These are phyloP conservation scores for Astrocystis sublimbata DNA, from an alignment of 495 filamentous ascomycete species.

Conservation along the genomic window DNA sequence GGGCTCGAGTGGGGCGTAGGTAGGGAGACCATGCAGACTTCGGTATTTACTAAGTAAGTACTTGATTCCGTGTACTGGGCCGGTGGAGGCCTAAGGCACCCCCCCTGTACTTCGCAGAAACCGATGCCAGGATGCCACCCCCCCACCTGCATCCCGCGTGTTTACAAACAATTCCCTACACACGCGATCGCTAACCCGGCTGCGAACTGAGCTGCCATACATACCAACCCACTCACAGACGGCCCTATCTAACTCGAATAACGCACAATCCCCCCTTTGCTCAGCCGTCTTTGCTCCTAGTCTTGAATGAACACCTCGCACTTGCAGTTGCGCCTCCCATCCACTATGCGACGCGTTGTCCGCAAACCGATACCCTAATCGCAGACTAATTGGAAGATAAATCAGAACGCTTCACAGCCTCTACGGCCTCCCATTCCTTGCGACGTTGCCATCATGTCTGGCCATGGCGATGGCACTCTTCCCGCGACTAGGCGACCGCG, in stretches of 20 bases:
- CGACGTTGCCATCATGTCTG: conserved; percentile 41
- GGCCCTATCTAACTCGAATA: neutral
- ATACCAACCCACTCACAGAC: neutral
- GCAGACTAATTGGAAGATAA: neutral
- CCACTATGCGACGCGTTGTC: conserved; percentile 17
- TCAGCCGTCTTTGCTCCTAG: neutral
- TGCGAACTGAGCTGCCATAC: neutral
- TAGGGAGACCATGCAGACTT: neutral
- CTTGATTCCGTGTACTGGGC: too few species aligned
- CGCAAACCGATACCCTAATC: conserved; percentile 2
- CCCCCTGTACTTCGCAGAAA: too few species aligned
- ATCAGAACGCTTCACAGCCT: neutral
- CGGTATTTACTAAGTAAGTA: neutral
- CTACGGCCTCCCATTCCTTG: neutral
- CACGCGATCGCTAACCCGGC: conserved; percentile 26
- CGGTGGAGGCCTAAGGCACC: too few species aligned
- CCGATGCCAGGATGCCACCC: conserved; percentile 13
- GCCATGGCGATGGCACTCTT: conserved; percentile 46
- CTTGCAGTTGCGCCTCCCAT: neutral
- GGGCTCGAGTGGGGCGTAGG: neutral
- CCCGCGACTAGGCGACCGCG: conserved; percentile 64
- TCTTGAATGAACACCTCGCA: neutral
- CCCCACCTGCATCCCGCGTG: conserved; percentile 23
- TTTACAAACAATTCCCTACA: conserved; percentile 33
- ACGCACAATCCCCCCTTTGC: neutral